Conservation (phyloP, 2,329 filamentous ascomycete species). For the Aureobasidium pullulans region DNA sequence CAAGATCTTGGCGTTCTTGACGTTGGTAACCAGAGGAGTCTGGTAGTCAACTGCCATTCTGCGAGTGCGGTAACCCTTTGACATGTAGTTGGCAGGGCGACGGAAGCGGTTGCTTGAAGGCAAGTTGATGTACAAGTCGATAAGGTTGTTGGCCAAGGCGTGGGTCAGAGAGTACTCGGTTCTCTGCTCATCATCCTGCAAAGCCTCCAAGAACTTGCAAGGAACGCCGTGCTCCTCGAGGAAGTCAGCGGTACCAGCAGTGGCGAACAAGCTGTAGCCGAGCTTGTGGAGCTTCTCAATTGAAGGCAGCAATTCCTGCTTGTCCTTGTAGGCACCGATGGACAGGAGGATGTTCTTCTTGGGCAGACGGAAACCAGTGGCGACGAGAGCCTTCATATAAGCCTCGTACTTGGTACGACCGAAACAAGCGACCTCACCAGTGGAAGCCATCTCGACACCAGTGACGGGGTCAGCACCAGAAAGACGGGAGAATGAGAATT, state of each 20-base stretch:
- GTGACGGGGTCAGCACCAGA: conserved; percentile 93
- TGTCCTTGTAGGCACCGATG: conserved; percentile 96
- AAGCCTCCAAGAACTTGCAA: conserved; percentile 87
- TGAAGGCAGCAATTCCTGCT: conserved; percentile 92
- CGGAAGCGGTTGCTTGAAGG: conserved; percentile 98
- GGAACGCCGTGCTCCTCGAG: conserved; percentile 85
- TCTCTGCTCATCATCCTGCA: conserved; percentile 74
- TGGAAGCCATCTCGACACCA: conserved; percentile 98
- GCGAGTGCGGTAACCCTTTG: conserved; percentile 90
- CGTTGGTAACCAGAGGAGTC: conserved; percentile 93
- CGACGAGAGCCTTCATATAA: conserved; percentile 91
- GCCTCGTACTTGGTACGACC: conserved; percentile 94
- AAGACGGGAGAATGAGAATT: conserved; percentile 97
- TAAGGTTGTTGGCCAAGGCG: conserved; percentile 94
- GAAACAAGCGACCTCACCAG: conserved; percentile 95
- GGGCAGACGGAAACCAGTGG: conserved; percentile 91
- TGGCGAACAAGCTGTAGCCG: conserved; percentile 93
- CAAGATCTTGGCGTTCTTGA: conserved; percentile 97
- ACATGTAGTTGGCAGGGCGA: conserved; percentile 96
- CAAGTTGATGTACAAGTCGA: conserved; percentile 97
- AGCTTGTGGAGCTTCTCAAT: conserved; percentile 82
- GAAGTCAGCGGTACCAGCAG: conserved; percentile 93
- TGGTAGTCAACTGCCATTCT: conserved; percentile 98
- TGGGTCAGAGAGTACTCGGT: conserved; percentile 96
- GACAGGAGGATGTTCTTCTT: conserved; percentile 94